Base-by-base conservation (phyloP, 177 flowering plant genomes). In the Vitis hybrid region DNA sequence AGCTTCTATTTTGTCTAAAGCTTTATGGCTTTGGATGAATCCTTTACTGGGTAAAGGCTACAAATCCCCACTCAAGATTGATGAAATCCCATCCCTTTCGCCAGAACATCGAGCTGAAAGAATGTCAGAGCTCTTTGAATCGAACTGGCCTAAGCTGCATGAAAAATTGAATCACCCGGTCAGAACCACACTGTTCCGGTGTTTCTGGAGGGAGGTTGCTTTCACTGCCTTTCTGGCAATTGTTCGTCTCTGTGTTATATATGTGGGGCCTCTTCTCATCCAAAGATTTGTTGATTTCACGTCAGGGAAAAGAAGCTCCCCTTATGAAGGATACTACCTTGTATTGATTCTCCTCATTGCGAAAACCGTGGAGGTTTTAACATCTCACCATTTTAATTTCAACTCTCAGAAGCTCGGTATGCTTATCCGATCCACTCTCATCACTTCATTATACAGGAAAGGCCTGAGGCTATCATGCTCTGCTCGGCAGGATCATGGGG, bases 11-110 rank as follows among this genome's bases (percentile, higher is more conserved):
- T 0, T 93, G 1, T 95, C 98, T 1, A 89, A 86, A 72, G 77
- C 91, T 11, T 76, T 82, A 15, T 93, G 91, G 96, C 54, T 83
- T 12, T 93, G 98, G 99, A 79, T 95, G 90, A 95, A 89, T 73
- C 97, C 98, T 1, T 58, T 95, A 50, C 72, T 95, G 51, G 79
- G 79, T 34, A 88, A 88, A 78, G 99, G 99, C 11, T 87, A 89
- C 79, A 81, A 79, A 71, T 62, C 84, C 2, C 88, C 98, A 49
- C 83, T 95, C 2, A 85, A 73, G 59, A 54, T 84, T 12, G 92
- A 90, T 4, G 92, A 93, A 2, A 74, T 95, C 45, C 98, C 99
- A 34, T 58, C 79, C 1, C 87, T 95, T 13, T 80, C 97, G 1
- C 91, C 96, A 1, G 86, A 85, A 2, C 92, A 91, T 61, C 78